phyloP scores from a whole-genome alignment of 1,284 basidiomycete species.

The Pterulicium gracile region DNA sequence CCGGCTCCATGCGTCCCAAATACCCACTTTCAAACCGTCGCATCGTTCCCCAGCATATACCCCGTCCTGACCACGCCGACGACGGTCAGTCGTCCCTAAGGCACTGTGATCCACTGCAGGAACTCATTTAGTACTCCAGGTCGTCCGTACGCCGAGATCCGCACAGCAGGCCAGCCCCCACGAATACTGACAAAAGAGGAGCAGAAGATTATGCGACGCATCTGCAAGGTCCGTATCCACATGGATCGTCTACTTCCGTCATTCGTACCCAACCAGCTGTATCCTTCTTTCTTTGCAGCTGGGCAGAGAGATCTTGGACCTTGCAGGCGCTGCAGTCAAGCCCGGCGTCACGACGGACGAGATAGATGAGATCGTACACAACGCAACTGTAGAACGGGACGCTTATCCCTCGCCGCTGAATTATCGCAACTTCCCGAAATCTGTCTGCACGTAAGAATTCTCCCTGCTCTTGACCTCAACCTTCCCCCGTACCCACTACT shows the following conservation, averaged over 20 bases:
- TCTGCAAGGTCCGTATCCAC: conserved; percentile 50
- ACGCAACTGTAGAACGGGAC: conserved; percentile 84
- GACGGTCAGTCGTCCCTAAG: conserved; percentile 39
- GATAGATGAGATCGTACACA: conserved; percentile 92
- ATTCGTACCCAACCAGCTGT: conserved; percentile 11
- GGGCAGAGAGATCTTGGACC: conserved; percentile 84
- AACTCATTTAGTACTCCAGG: conserved; percentile 29
- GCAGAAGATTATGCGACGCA: conserved; percentile 70
- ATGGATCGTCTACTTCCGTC: conserved; percentile 8
- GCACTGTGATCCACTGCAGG: conserved; percentile 11
- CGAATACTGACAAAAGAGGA: conserved; percentile 55
- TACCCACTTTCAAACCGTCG: conserved; percentile 71
- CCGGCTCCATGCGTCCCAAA: conserved; percentile 61
- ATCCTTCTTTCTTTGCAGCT: conserved; percentile 43
- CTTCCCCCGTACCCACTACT: not conserved
- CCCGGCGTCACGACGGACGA: conserved; percentile 95
- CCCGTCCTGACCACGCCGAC: conserved; percentile 70
- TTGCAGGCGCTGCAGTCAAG: conserved; percentile 74
- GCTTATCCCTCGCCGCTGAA: conserved; percentile 93
- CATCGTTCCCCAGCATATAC: conserved; percentile 62
- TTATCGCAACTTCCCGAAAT: conserved; percentile 92
- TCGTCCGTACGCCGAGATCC: conserved; percentile 48
- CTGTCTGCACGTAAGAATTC: conserved; percentile 80
- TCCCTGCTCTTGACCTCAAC: conserved; percentile 4
- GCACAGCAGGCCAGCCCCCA: conserved; percentile 47